phyloP scores from a whole-genome alignment of 352 stramenopile genomes.

The Phytophthora constricta region DNA sequence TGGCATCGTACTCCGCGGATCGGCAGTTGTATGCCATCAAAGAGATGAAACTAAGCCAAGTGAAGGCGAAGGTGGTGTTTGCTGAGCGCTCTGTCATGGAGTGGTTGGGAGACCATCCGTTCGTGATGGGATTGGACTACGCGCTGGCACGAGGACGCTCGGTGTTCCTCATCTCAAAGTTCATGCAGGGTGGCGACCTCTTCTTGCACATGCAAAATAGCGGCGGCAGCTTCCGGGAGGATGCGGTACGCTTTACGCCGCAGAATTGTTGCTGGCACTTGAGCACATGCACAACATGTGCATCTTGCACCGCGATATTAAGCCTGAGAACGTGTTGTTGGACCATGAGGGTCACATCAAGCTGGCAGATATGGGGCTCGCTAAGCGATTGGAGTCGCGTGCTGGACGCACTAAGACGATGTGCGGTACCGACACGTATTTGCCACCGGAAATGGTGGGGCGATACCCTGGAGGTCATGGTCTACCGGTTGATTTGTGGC shows the following conservation, averaged over 20 bases:
- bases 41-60: slow-evolving; percentile 90
- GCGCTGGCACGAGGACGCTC: slow-evolving; percentile 96
- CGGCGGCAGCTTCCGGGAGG: slow-evolving; percentile 78
- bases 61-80: slow-evolving; percentile 89
- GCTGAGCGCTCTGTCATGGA: slow-evolving; percentile 86
- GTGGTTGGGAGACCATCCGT: slow-evolving; percentile 91
- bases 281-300: slow-evolving; percentile 93
- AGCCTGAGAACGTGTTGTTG: slow-evolving; percentile 93
- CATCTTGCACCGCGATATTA: slow-evolving; percentile 94
- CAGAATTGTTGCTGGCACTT: slow-evolving; percentile 80
- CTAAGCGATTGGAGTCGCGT: slow-evolving; percentile 82
- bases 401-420: slow-evolving; percentile 88
- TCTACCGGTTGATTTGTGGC: slow-evolving; percentile 93
- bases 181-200: slow-evolving; percentile 97
- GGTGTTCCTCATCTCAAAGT: slow-evolving; percentile 98
- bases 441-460: slow-evolving; percentile 90
- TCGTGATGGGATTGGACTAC: slow-evolving; percentile 97
- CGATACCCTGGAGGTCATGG: slow-evolving; percentile 83
- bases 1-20: slow-evolving; percentile 49
- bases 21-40: slow-evolving; percentile 84
- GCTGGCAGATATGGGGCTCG: slow-evolving; percentile 92
- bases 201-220: slow-evolving; percentile 91
- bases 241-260: slow-evolving; percentile 87
- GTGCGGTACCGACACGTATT: slow-evolving; percentile 91
- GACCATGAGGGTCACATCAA: slow-evolving; percentile 91